These are phyloP conservation scores for Lathyrus aphaca DNA, from an alignment of 306 rosid genomes.

Conservation along the genomic window DNA sequence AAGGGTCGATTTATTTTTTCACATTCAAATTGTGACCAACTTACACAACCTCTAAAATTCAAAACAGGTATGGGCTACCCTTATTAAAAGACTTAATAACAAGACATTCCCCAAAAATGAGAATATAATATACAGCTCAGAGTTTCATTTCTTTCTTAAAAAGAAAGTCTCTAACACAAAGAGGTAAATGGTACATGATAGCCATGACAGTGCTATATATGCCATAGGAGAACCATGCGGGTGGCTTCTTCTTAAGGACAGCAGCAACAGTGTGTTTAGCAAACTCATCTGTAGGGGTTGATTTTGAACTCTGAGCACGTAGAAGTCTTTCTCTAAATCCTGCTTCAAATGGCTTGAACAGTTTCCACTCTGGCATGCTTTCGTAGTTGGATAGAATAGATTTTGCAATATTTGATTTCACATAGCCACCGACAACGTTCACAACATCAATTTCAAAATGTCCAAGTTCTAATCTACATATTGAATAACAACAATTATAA, in stretches of 20 bases:
- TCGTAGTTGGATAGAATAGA: conserved; percentile 53
- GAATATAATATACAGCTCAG: conserved; percentile 9
- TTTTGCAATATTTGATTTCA: conserved; percentile 68
- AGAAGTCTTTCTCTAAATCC: conserved; percentile 58
- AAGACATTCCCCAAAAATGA: too few species aligned
- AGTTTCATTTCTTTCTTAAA: conserved; percentile 49
- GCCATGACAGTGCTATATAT: conserved; percentile 55
- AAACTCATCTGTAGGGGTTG: conserved; percentile 77
- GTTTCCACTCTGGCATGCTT: conserved; percentile 69
- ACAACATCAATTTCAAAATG: conserved; percentile 85
- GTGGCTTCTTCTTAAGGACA: conserved; percentile 66
- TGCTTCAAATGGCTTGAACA: conserved; percentile 70
- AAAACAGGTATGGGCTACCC: too few species aligned
- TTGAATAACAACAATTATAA: conserved; percentile 8
- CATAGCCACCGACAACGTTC: conserved; percentile 74
- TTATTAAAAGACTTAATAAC: too few species aligned
- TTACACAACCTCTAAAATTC: too few species aligned
- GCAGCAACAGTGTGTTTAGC: conserved; percentile 70
- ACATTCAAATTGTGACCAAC: too few species aligned
- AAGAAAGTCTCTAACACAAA: conserved; percentile 57
- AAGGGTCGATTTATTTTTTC: too few species aligned
- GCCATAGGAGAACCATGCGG: conserved; percentile 84
- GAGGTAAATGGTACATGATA: conserved; percentile 72
- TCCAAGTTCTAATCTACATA: conserved; percentile 63
- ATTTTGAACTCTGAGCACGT: conserved; percentile 50